Conservation (phyloP, 208 protist genomes). For the Trypanosoma theileri region DNA sequence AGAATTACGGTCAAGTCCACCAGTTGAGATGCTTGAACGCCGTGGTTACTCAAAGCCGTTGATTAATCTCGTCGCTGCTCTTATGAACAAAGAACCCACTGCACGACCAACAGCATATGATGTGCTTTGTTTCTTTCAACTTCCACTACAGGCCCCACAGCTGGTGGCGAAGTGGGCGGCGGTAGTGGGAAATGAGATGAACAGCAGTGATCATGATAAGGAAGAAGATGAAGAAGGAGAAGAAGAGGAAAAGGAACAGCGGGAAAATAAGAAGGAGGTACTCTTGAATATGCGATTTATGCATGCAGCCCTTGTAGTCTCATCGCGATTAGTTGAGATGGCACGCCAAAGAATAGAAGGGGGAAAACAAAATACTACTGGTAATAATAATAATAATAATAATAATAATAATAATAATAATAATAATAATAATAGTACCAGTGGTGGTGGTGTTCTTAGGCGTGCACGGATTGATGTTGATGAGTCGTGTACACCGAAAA, state of each 20-base stretch:
- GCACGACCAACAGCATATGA: constrained; percentile 68
- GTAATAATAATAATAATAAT: background rate
- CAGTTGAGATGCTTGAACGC: constrained; percentile 35
- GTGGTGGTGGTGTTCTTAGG: background rate
- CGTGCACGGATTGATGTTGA: constrained; percentile 14
- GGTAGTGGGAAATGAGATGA: background rate
- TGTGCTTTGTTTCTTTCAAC: constrained; percentile 62
- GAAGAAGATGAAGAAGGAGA: background rate
- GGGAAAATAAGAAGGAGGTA: background rate
- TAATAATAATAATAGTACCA: background rate
- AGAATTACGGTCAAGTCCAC: constrained; percentile 50
- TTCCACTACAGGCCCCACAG: constrained; percentile 34
- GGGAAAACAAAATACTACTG: background rate
- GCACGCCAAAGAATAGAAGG: constrained; percentile 13
- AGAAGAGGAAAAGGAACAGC: background rate
- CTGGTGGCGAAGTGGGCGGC: constrained; percentile 39
- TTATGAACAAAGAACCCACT: constrained; percentile 59
- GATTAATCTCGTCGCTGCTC: constrained; percentile 43
- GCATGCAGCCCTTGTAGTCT: constrained; percentile 34
- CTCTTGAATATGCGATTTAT: constrained; percentile 35
- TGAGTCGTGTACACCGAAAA: constrained; percentile 36
- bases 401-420: constrained; percentile 3
- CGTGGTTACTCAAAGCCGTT: constrained; percentile 67
- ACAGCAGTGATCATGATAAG: constrained; percentile 4
- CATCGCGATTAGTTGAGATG: constrained; percentile 32